Evolutionary conservation across 331 rosid species (phyloP).

Genomic region (Telfairia occidentalis): DNA sequence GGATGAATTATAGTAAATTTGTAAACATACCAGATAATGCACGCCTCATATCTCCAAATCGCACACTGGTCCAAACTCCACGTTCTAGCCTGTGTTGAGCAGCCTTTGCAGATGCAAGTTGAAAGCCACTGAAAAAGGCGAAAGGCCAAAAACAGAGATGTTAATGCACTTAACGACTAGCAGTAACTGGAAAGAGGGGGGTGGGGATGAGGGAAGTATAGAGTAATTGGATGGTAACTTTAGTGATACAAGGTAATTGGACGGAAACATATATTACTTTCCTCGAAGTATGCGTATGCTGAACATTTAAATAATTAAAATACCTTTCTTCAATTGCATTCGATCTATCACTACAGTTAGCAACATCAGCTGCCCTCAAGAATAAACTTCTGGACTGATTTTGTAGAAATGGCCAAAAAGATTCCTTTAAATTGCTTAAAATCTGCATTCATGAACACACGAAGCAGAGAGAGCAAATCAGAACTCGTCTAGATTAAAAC

Average conservation of each 20-base stretch:
- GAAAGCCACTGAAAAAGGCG: slow-evolving; percentile 47
- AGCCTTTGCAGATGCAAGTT: slow-evolving; percentile 92
- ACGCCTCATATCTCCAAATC: slow-evolving; percentile 88
- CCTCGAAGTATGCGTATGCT: not conserved
- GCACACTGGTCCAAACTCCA: slow-evolving; percentile 91
- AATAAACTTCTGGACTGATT: slow-evolving; percentile 52
- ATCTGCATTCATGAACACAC: slow-evolving; percentile 45
- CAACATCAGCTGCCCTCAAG: slow-evolving; percentile 83
- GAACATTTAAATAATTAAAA: slow-evolving; percentile 10
- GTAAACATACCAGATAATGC: slow-evolving; percentile 72
- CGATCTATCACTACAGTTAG: slow-evolving; percentile 50
- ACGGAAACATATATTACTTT: not conserved
- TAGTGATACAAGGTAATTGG: not conserved
- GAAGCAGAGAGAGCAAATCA: slow-evolving; percentile 2
- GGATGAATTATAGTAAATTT: too few species aligned
- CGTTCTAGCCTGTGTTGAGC: slow-evolving; percentile 86
- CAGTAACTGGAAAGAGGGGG: not conserved
- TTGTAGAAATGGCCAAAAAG: slow-evolving; percentile 91
- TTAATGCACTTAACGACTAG: not conserved
- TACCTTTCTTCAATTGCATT: slow-evolving; percentile 59
- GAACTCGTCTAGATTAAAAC: not conserved
- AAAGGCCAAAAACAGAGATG: not conserved
- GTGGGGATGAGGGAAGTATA: not conserved
- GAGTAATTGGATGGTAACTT: not conserved
- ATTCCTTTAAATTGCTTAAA: slow-evolving; percentile 59